Conservation (phyloP, 1,139 yeast species). For the Chernovozyma aurita region DNA sequence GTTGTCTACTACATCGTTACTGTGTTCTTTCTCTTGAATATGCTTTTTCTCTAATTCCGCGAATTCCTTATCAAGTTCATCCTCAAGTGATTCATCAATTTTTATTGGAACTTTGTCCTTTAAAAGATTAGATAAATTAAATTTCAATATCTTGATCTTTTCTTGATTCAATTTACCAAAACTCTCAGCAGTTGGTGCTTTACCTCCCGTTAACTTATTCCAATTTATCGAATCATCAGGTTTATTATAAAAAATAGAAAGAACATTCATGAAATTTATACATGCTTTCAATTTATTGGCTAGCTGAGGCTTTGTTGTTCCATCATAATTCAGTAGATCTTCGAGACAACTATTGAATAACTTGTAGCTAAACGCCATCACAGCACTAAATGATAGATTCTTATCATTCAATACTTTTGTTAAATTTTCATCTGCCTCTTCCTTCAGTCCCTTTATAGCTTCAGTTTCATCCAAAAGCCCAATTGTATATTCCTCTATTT, state of each 20-base stretch:
- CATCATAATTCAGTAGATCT: slow-evolving; percentile 23
- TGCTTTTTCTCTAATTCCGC: slow-evolving; percentile 9
- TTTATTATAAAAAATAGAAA: slow-evolving; percentile 23
- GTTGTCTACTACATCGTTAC: slow-evolving; percentile 6
- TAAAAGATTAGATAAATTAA: slow-evolving; percentile 34
- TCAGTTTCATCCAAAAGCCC: slow-evolving; percentile 64
- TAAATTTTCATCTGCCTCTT: slow-evolving; percentile 31
- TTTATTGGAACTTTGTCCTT: slow-evolving; percentile 32
- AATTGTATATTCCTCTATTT: slow-evolving; percentile 55
- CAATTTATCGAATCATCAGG: slow-evolving; percentile 28
- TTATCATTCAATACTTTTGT: slow-evolving; percentile 50
- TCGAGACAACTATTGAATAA: slow-evolving; percentile 50
- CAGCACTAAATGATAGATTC: slow-evolving; percentile 52
- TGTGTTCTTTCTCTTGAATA: background rate
- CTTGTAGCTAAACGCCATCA: slow-evolving; percentile 56
- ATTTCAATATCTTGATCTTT: slow-evolving; percentile 36
- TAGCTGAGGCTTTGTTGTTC: slow-evolving; percentile 22
- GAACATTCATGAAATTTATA: slow-evolving; percentile 30
- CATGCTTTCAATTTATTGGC: slow-evolving; percentile 34
- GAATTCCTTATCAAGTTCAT: slow-evolving; percentile 25
- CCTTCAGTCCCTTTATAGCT: slow-evolving; percentile 28
- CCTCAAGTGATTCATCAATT: slow-evolving; percentile 24
- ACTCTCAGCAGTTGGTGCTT: slow-evolving; percentile 20
- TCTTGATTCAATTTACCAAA: slow-evolving; percentile 28
- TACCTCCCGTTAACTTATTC: slow-evolving; percentile 29